These are phyloP conservation scores for Hydnum rufescens DNA, from an alignment of 768 basidiomycete genomes.

Conservation along the genomic window DNA sequence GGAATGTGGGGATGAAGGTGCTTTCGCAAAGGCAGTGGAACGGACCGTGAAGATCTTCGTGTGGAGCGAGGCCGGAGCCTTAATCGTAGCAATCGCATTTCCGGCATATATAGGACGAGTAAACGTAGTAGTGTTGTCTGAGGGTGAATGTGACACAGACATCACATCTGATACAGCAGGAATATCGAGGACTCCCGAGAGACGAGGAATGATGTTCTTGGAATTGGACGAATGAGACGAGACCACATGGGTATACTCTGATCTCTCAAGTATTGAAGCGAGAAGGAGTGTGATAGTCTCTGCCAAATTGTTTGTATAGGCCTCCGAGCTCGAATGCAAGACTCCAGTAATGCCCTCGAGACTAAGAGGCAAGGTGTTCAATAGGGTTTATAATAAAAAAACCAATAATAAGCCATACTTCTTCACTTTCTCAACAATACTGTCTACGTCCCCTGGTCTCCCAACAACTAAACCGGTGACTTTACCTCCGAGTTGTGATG, in stretches of 20 bases:
- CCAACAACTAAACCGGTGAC: conserved; percentile 65
- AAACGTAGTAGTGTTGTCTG: conserved; percentile 63
- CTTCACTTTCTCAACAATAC: conserved; percentile 54
- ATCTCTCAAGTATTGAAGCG: conserved; percentile 43
- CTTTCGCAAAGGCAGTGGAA: conserved; percentile 64
- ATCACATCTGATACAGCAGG: conserved; percentile 86
- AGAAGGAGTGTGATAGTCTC: conserved; percentile 71
- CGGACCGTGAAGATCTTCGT: conserved; percentile 93
- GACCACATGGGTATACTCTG: conserved; percentile 71
- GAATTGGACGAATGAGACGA: conserved; percentile 82
- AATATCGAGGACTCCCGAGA: conserved; percentile 73
- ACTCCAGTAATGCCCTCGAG: conserved; percentile 46
- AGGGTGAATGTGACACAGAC: conserved; percentile 49
- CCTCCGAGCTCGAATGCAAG: conserved; percentile 47
- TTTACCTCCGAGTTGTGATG: conserved; percentile 63
- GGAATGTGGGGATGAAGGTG: conserved; percentile 30
- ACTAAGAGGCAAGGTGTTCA: conserved; percentile 20
- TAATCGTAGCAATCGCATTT: conserved; percentile 87
- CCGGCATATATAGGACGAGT: conserved; percentile 94
- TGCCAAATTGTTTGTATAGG: conserved; percentile 49
- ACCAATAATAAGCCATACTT: conserved; percentile 32
- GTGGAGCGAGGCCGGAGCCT: conserved; percentile 50
- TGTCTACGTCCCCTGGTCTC: conserved; percentile 42
- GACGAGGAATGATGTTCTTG: conserved; percentile 82
- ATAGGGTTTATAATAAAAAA: background rate